Evolutionary conservation across 352 stramenopile genomes (phyloP).

Genomic region (Phytophthora agathidicida): DNA sequence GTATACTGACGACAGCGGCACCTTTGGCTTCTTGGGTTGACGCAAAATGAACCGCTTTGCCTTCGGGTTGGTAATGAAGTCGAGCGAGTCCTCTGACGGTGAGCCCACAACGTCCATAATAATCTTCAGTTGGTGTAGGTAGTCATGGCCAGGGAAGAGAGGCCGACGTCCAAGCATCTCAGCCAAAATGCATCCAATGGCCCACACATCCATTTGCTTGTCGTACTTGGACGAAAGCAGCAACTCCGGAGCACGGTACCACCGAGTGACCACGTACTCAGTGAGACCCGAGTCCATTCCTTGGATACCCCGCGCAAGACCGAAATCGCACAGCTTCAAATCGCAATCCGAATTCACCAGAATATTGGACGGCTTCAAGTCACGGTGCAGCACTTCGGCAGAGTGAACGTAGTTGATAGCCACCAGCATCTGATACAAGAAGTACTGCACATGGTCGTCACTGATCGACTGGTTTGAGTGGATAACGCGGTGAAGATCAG

Average conservation of each 20-base stretch:
- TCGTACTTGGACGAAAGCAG: slow-evolving; percentile 92
- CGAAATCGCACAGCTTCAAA: slow-evolving; percentile 84
- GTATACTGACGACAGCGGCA: slow-evolving; percentile 87
- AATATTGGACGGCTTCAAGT: slow-evolving; percentile 84
- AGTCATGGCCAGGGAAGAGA: slow-evolving; percentile 89
- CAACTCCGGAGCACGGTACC: slow-evolving; percentile 93
- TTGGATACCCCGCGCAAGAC: slow-evolving; percentile 73
- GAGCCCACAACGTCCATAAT: slow-evolving; percentile 91
- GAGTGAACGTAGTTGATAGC: slow-evolving; percentile 84
- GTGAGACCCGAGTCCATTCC: slow-evolving; percentile 83
- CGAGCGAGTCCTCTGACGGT: slow-evolving; percentile 74
- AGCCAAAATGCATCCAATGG: slow-evolving; percentile 87
- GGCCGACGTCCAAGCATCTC: slow-evolving; percentile 86
- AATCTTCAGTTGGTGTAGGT: slow-evolving; percentile 90
- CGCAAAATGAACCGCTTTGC: slow-evolving; percentile 89
- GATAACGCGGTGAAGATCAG: slow-evolving; percentile 78
- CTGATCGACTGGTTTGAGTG: slow-evolving; percentile 85
- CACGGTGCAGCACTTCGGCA: slow-evolving; percentile 76
- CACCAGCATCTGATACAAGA: slow-evolving; percentile 82
- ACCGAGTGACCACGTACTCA: slow-evolving; percentile 92
- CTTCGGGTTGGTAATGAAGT: slow-evolving; percentile 92
- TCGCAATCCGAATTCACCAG: slow-evolving; percentile 85
- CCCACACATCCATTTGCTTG: slow-evolving; percentile 90
- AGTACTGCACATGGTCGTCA: slow-evolving; percentile 82
- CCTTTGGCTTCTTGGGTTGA: slow-evolving; percentile 87